Percentiles rank a stretch among this genome's conserved stretches.
Evolutionary conservation across 345 rosid genomes (phyloP).

Genomic region (Heritiera littoralis): DNA sequence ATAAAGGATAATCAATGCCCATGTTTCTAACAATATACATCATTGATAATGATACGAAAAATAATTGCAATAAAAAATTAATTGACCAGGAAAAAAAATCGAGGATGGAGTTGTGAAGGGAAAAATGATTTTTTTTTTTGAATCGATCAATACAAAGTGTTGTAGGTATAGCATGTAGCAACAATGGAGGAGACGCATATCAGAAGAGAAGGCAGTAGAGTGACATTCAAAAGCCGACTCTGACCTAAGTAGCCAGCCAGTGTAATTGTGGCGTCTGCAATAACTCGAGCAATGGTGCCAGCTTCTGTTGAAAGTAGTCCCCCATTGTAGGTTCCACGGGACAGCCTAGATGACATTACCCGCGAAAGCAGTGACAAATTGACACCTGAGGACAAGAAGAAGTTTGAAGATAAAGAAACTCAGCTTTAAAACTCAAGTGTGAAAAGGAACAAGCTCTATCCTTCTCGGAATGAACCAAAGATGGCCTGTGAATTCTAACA

Average conservation of each 20-base stretch:
- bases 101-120: neutral
- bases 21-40: neutral
- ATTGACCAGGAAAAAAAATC: neutral
- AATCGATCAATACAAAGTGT: constrained; percentile 70
- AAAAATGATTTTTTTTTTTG: neutral
- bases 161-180: constrained; percentile 89
- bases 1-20: constrained; percentile 17
- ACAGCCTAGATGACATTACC: constrained; percentile 95
- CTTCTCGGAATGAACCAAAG: too few relatives aligned
- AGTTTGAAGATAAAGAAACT: neutral
- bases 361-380: constrained; percentile 89
- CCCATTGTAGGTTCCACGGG: constrained; percentile 95
- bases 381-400: constrained; percentile 51
- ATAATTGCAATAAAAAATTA: neutral
- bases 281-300: constrained; percentile 91
- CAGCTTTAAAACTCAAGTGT: neutral
- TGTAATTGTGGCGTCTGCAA: constrained; percentile 91
- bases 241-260: constrained; percentile 83
- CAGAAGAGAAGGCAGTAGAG: constrained; percentile 83
- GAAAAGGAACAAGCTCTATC: neutral
- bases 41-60: constrained; percentile 10
- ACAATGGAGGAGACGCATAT: constrained; percentile 73
- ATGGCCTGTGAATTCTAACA: neutral
- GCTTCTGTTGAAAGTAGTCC: constrained; percentile 97
- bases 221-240: constrained; percentile 70